Conservation (phyloP, 148 eudicot species). For the Rhododendron williamsianum region DNA sequence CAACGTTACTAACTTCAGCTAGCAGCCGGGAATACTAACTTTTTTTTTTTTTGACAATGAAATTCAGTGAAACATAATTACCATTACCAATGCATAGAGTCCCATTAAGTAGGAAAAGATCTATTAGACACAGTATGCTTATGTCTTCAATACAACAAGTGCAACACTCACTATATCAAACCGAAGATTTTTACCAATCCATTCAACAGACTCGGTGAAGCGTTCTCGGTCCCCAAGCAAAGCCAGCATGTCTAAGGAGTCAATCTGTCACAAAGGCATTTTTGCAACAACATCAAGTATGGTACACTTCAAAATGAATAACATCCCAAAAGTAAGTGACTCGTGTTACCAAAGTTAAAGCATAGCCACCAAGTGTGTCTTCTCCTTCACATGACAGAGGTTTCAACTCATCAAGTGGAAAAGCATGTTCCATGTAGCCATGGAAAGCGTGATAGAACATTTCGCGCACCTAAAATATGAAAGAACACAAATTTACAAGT, state of each 20-base stretch:
- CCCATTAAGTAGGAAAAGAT: not conserved
- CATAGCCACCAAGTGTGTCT: conserved; percentile 97
- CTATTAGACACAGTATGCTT: not conserved
- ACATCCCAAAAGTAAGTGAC: not conserved
- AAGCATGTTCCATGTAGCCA: conserved; percentile 96
- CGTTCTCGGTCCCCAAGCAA: conserved; percentile 80
- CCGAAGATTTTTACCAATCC: conserved; percentile 92
- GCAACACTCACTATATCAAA: conserved; percentile 89
- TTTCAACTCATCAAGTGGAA: conserved; percentile 86
- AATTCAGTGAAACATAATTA: not conserved
- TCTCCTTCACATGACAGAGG: conserved; percentile 91
- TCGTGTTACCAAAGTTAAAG: conserved; percentile 73
- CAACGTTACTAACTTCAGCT: not conserved
- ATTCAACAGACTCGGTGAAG: conserved; percentile 80
- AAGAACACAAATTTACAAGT: conserved; percentile 32
- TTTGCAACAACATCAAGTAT: conserved; percentile 2
- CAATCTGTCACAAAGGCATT: conserved; percentile 46
- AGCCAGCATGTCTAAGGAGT: conserved; percentile 90
- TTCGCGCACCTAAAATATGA: conserved; percentile 29
- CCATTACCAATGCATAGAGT: not conserved
- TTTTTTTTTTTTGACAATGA: no score
- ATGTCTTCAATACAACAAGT: conserved; percentile 12
- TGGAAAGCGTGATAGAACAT: conserved; percentile 98
- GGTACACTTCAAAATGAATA: not conserved
- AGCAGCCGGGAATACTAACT: not conserved